phyloP scores from a whole-genome alignment of 805 yeast species.

The Soucietia sequanensis region DNA sequence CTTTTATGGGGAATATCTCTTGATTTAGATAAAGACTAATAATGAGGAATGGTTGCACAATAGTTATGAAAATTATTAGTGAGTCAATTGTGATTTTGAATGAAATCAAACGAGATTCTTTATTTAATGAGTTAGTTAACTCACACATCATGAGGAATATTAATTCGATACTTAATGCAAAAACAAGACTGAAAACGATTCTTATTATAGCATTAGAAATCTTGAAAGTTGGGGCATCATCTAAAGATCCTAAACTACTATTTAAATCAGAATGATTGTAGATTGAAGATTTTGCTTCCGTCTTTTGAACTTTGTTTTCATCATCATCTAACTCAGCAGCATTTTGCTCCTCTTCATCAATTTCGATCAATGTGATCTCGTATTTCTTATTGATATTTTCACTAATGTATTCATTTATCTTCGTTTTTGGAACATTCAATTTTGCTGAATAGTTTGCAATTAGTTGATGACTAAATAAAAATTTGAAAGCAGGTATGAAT shows the following conservation, averaged over 20 bases:
- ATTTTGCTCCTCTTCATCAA: slow-evolving; percentile 17
- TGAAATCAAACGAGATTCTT: slow-evolving; percentile 24
- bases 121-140: slow-evolving; percentile 21
- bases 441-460: slow-evolving; percentile 22
- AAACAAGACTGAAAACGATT: slow-evolving; percentile 25
- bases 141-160: slow-evolving; percentile 38
- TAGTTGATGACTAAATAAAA: slow-evolving; percentile 22
- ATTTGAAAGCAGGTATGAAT: slow-evolving; percentile 19
- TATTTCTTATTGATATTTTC: slow-evolving; percentile 13
- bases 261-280: too few relatives aligned
- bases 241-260: too few relatives aligned
- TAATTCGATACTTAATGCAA: slow-evolving; percentile 30
- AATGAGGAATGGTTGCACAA: slow-evolving; percentile 44
- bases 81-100: slow-evolving; percentile 40
- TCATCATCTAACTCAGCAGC: too few relatives aligned
- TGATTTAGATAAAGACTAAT: slow-evolving; percentile 29
- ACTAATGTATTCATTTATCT: slow-evolving; percentile 25
- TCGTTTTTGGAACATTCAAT: slow-evolving; percentile 13
- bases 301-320: slow-evolving; percentile 3
- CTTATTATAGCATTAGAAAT: slow-evolving; percentile 16
- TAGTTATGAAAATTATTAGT: slow-evolving; percentile 38
- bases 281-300: not conserved
- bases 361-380: slow-evolving; percentile 12
- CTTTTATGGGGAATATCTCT: slow-evolving; percentile 18
- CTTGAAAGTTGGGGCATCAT: not conserved